A percentile compares a stretch with the other conserved stretches of the same genome.
Conservation (phyloP, 345 rosid genomes). For the Rhizophora apiculata region DNA sequence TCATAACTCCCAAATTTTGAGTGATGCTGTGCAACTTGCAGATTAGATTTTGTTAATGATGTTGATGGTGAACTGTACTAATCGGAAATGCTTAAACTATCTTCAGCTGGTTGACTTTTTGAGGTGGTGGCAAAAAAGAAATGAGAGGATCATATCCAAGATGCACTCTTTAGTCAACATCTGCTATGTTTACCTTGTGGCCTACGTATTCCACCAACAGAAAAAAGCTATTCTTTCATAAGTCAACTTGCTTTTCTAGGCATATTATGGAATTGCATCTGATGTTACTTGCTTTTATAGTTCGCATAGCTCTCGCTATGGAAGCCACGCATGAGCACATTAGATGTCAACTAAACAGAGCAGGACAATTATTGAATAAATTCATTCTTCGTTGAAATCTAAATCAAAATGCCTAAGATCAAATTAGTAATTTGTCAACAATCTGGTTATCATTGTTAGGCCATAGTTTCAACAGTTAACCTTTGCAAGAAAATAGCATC, state of each 20-base stretch:
- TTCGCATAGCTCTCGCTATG: too few species aligned
- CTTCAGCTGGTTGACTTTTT: constrained; percentile 19
- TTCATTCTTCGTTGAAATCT: too few species aligned
- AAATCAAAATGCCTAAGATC: too few species aligned
- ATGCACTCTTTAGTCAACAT: background rate
- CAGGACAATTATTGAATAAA: too few species aligned
- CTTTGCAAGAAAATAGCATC: background rate
- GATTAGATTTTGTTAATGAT: background rate
- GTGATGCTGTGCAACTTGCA: background rate
- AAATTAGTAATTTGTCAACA: too few species aligned
- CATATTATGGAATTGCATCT: background rate
- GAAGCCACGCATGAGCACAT: too few species aligned
- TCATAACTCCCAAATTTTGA: background rate
- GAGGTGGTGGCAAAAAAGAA: constrained; percentile 2
- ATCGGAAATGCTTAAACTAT: constrained; percentile 4
- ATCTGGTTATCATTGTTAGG: too few species aligned
- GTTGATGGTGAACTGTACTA: background rate
- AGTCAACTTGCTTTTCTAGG: background rate
- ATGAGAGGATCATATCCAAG: constrained; percentile 8
- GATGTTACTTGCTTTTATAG: background rate
- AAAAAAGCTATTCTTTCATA: background rate
- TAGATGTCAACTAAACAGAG: too few species aligned
- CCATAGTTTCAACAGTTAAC: background rate
- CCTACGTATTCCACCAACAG: too few species aligned
- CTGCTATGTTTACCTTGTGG: background rate